phyloP scores from a whole-genome alignment of 495 filamentous ascomycete species.

The Rhypophila decipiens region DNA sequence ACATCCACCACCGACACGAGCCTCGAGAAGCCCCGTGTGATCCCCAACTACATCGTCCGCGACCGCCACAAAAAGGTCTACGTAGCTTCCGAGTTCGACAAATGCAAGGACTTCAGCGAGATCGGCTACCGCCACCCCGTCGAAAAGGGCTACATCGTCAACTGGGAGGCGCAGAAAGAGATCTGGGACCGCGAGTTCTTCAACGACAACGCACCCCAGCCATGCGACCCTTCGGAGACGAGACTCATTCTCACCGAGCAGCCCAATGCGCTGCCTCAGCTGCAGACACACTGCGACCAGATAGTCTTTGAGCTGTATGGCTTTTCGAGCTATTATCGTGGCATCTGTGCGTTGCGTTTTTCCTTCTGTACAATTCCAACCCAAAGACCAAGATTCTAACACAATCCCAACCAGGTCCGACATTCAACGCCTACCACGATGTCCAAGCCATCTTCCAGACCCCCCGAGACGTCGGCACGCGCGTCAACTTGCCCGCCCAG shows the following conservation, averaged over 20 bases:
- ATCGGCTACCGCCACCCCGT: conserved; percentile 82
- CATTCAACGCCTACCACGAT: conserved; percentile 82
- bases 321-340: conserved; percentile 79
- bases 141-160: conserved; percentile 92
- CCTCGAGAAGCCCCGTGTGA: conserved; percentile 54
- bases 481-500: conserved; percentile 57
- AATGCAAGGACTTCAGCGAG: conserved; percentile 84
- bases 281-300: conserved; percentile 90
- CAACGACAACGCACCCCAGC: conserved; percentile 59
- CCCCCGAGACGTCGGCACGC: conserved; percentile 33
- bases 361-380: background rate
- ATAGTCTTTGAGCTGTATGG: conserved; percentile 97
- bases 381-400: too few relatives aligned
- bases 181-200: conserved; percentile 94
- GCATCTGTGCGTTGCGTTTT: conserved; percentile 51
- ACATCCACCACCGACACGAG: conserved; percentile 21
- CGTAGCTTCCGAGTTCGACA: conserved; percentile 72
- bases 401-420: too few relatives aligned
- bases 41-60: conserved; percentile 84
- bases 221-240: conserved; percentile 72
- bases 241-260: conserved; percentile 82
- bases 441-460: conserved; percentile 56
- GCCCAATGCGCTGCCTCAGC: conserved; percentile 71
- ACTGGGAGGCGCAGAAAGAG: conserved; percentile 93
- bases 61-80: conserved; percentile 72